Base-by-base conservation (phyloP, 2,329 filamentous ascomycete species). In the Ophiostoma perfectum region DNA sequence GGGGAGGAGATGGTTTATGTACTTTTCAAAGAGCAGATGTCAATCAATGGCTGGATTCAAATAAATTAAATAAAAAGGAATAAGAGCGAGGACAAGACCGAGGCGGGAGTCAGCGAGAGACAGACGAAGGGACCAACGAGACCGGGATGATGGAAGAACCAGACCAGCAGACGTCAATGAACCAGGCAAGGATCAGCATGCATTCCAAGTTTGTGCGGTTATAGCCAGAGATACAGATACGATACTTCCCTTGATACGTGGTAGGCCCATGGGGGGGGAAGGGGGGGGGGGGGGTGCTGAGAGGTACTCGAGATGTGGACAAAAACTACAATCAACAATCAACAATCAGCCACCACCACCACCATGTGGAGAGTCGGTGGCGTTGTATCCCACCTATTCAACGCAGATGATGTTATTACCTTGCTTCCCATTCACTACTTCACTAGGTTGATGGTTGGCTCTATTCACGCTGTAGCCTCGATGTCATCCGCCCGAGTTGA, bases 1-100 rank as follows among this genome's bases (percentile, higher is more conserved):
- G 55, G 55, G 55, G 27, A 16, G 55, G 55, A 38, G 27, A 14
- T 11, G 55, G 55, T 60, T 60, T 60, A 60, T 60, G 55, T 60
- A 60, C 55, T 60, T 60, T 60, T 36, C 4, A 60, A 60, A 36
- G 36, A 39, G 12, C 27, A 4, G 55, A 18, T 16, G 18, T 60
- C 8, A 60, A 11, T 55, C 9, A 55, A 27, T 12, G 27, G 7
- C 27, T n/a, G 27, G 8, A 45, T 45, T 45, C 8, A 55, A 27
- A 27, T 27, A 55, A 9, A 27, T 27, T 52, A 2, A 60, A 36
- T 16, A 16, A 58, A 4, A 36, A 9, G 36, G 38, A 60, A 38
- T 38, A 60, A 27, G 55, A 36, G 55, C 55, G 55, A 60, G 12
- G 55, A 36, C 55, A 60, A 39, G 27, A 16, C 27, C 55, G 55